Percentiles rank a stretch among this genome's conserved stretches.
Evolutionary conservation across 345 rosid genomes (phyloP).

Genomic region (Excoecaria agallocha): DNA sequence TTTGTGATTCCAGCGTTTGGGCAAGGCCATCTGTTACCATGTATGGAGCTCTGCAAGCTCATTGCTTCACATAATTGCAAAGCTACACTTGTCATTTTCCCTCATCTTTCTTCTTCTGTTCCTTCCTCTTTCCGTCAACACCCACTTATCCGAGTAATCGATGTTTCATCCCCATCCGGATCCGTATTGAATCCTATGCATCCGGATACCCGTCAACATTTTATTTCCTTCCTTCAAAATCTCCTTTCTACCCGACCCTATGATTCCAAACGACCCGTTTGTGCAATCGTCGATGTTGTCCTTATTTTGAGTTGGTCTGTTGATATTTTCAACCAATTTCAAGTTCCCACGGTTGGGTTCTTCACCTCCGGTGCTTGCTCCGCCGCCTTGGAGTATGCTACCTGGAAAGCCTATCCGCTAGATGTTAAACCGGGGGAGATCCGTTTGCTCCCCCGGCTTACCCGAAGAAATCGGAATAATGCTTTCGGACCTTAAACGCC

Average conservation of each 20-base stretch:
- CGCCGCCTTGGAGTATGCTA: constrained; percentile 31
- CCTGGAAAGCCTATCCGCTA: constrained; percentile 17
- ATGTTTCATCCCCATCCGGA: constrained; percentile 15
- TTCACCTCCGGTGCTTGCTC: constrained; percentile 37
- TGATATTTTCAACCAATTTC: constrained; percentile 20
- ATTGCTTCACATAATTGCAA: constrained; percentile 33
- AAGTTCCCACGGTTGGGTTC: constrained; percentile 22
- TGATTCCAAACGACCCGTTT: not conserved
- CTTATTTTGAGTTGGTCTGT: not conserved
- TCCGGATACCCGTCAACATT: not conserved
- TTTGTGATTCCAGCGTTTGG: constrained; percentile 37
- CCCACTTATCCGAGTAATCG: constrained; percentile 20
- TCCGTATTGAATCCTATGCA: not conserved
- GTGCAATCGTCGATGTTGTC: constrained; percentile 8
- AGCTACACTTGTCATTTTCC: constrained; percentile 29
- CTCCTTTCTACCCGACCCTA: not conserved
- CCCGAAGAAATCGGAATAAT: constrained; percentile 31
- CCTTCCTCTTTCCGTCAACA: constrained; percentile 2
- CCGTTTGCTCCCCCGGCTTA: constrained; percentile 20
- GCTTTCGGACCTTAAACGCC: constrained; percentile 21
- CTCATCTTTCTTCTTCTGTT: constrained; percentile 34
- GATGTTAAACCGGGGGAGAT: constrained; percentile 13
- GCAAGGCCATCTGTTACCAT: constrained; percentile 46
- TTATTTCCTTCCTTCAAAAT: not conserved
- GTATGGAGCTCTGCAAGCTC: constrained; percentile 38